Percentiles rank a stretch among this genome's conserved stretches.
Evolutionary conservation across 164 flowering plant species (phyloP).

Genomic region (Aristolochia fimbriata): DNA sequence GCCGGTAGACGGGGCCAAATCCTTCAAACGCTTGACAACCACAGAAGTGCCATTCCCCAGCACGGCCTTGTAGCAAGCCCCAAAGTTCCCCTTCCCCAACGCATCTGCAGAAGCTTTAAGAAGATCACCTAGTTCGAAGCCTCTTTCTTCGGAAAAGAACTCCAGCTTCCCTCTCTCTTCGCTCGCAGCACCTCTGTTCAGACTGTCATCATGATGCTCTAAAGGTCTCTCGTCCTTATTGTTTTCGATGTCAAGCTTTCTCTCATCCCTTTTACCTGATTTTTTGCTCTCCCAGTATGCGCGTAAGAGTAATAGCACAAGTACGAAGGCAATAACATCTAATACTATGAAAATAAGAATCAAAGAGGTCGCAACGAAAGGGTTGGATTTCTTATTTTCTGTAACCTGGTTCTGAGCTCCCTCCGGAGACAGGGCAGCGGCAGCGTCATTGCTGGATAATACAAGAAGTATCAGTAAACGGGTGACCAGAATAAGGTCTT

Average conservation of each 20-base stretch:
- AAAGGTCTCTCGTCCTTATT: neutral
- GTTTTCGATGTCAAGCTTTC: constrained; percentile 2
- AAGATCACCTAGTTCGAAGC: constrained; percentile 43
- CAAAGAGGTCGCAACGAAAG: neutral
- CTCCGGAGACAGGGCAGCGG: constrained; percentile 3
- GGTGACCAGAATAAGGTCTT: neutral
- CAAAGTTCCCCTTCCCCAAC: constrained; percentile 53
- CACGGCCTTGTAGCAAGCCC: constrained; percentile 41
- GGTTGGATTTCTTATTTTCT: constrained; percentile 6
- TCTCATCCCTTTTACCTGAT: constrained; percentile 10
- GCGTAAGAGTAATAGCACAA: constrained; percentile 20
- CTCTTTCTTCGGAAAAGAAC: constrained; percentile 19
- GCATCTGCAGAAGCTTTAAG: constrained; percentile 62
- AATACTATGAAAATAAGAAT: constrained; percentile 15
- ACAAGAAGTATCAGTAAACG: constrained; percentile 4
- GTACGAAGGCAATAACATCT: constrained; percentile 18
- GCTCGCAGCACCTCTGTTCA: neutral
- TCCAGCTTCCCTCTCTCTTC: constrained; percentile 29
- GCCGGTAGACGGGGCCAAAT: constrained; percentile 33
- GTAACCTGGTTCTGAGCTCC: constrained; percentile 16
- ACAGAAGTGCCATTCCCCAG: constrained; percentile 23
- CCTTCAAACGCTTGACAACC: constrained; percentile 51
- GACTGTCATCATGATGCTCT: neutral
- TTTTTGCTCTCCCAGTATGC: constrained; percentile 22
- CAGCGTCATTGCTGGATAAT: neutral